Percentiles rank a stretch among this genome's conserved stretches.
phyloP scores from a whole-genome alignment of 495 filamentous ascomycete species.

The Emericellopsis terricola region DNA sequence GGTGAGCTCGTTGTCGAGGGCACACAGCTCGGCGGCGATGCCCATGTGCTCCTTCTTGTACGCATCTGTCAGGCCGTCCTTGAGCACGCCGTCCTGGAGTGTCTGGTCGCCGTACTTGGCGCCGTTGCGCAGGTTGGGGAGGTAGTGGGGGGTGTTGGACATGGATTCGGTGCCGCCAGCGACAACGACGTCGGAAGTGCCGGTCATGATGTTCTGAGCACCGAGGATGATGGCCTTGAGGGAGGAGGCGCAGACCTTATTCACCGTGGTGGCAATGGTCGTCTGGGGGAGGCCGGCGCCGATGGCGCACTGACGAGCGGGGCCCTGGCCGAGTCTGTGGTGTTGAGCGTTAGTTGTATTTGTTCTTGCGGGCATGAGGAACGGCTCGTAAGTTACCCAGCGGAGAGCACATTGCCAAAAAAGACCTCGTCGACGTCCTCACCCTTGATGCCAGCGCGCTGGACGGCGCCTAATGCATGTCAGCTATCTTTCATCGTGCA shows the following conservation, averaged over 20 bases:
- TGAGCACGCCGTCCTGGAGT: conserved; percentile 76
- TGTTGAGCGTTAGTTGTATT: background rate
- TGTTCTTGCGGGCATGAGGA: conserved; percentile 2
- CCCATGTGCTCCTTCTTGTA: conserved; percentile 94
- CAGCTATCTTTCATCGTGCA: conserved; percentile 29
- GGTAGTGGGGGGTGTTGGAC: conserved; percentile 95
- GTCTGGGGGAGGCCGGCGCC: conserved; percentile 62
- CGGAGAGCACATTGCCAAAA: conserved; percentile 94
- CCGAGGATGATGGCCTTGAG: conserved; percentile 90
- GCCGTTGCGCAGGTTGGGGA: conserved; percentile 63
- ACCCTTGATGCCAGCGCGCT: conserved; percentile 68
- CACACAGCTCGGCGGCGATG: conserved; percentile 79
- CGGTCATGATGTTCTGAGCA: conserved; percentile 90
- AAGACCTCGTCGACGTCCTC: conserved; percentile 90
- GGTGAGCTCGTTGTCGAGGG: conserved; percentile 59
- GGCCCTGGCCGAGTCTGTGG: conserved; percentile 81
- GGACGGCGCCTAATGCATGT: conserved; percentile 34
- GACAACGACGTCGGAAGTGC: conserved; percentile 75
- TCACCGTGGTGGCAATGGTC: conserved; percentile 79
- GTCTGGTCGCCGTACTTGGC: conserved; percentile 79
- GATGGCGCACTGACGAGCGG: conserved; percentile 84
- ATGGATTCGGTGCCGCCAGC: conserved; percentile 94
- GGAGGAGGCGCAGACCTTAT: conserved; percentile 95
- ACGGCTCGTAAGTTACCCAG: conserved; percentile 46
- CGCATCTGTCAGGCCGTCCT: conserved; percentile 83